Evolutionary conservation across 371 early-diverging fungal genomes (phyloP).

Genomic region (Rhizopus stolonifer): DNA sequence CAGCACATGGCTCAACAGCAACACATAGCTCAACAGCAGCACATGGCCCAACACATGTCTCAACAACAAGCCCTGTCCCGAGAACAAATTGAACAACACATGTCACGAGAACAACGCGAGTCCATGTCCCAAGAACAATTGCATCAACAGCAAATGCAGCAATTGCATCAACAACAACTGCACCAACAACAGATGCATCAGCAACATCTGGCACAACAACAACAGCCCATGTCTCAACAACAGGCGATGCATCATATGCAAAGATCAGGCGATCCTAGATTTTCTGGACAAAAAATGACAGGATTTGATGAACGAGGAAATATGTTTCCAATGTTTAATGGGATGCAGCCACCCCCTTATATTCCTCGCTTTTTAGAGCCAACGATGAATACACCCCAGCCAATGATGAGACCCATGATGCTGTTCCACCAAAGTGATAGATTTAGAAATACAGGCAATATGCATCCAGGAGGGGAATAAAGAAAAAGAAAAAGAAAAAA

Average conservation of each 20-base stretch:
- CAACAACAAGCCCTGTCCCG: no score
- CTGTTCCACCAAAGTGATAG: conserved; percentile 17
- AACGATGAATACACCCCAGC: conserved; percentile 11
- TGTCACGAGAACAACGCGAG: neutral
- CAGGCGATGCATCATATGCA: no score
- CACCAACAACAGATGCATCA: conserved; percentile 13
- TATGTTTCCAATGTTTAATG: neutral
- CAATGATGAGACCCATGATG: conserved; percentile 24
- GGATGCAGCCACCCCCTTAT: conserved; percentile 22
- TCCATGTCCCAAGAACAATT: conserved; percentile 17
- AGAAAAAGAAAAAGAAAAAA: no score
- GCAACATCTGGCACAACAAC: neutral
- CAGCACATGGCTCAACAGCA: neutral
- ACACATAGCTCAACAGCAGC: conserved; percentile 12
- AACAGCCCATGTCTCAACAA: neutral
- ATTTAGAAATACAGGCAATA: conserved; percentile 18
- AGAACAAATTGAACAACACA: neutral
- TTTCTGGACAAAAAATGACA: no score
- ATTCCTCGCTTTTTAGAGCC: conserved; percentile 27
- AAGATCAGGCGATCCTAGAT: no score
- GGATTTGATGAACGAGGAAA: neutral
- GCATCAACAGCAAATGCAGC: conserved; percentile 1
- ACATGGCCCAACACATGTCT: conserved; percentile 3
- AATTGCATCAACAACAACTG: conserved; percentile 20
- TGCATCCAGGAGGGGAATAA: neutral